phyloP scores from a whole-genome alignment of 345 rosid species.

The Eucalyptus caleyi region DNA sequence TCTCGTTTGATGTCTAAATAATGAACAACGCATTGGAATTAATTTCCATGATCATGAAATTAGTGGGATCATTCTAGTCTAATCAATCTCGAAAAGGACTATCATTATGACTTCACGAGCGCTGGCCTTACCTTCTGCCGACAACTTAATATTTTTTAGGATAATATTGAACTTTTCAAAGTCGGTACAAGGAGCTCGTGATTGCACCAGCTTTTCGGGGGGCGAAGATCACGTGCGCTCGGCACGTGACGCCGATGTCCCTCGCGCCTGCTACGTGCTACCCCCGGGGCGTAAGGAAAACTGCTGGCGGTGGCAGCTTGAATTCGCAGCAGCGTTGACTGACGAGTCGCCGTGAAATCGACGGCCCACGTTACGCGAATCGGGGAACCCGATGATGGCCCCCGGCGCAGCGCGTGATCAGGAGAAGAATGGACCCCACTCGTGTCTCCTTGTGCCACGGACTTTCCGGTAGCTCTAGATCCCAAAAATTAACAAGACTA shows the following conservation, averaged over 20 bases:
- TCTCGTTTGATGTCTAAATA: neutral
- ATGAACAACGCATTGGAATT: neutral
- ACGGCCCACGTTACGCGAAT: neutral
- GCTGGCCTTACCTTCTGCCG: neutral
- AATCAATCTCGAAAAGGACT: neutral
- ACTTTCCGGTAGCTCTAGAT: neutral
- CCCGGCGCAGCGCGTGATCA: neutral
- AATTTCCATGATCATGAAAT: neutral
- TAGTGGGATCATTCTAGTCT: neutral
- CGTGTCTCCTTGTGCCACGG: neutral
- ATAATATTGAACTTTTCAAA: neutral
- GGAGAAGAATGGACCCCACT: neutral
- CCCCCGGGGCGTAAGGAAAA: neutral
- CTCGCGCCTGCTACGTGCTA: neutral
- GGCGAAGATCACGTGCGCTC: neutral
- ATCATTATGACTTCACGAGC: neutral
- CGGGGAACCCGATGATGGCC: neutral
- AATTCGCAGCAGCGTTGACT: neutral
- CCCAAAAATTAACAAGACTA: neutral
- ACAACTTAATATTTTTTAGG: neutral
- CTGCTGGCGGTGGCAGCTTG: neutral
- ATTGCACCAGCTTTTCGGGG: neutral
- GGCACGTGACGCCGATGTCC: neutral
- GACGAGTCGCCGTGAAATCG: neutral
- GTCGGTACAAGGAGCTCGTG: neutral